Conservation (phyloP, 371 early-diverging fungal species). For the Batkoa obscura region DNA sequence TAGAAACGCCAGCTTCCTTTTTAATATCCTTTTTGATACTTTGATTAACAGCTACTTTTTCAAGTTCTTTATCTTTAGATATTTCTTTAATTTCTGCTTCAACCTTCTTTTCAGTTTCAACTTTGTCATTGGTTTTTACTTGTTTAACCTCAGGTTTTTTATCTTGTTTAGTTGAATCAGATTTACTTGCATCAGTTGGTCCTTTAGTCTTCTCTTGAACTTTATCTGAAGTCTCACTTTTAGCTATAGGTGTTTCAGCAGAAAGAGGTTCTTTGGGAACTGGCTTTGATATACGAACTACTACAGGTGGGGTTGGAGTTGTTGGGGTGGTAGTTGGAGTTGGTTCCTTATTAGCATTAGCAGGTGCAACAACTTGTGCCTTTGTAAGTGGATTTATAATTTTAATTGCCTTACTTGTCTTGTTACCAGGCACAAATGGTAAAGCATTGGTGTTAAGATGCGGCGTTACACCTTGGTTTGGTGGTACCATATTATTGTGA, state of each 20-base stretch:
- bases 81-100: too few relatives aligned
- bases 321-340: conserved; percentile 3
- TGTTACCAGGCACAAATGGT: conserved; percentile 5
- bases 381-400: conserved; percentile 7
- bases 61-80: too few relatives aligned
- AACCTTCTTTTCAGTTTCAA: conserved; percentile 10
- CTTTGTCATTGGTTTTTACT: neutral
- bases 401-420: conserved; percentile 5
- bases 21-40: too few relatives aligned
- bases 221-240: too few relatives aligned
- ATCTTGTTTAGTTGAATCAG: neutral
- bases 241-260: conserved; percentile 4
- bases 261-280: neutral
- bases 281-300: too few relatives aligned
- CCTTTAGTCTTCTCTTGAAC: conserved; percentile 7
- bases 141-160: neutral
- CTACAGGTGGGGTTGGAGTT: too few relatives aligned
- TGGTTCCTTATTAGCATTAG: conserved; percentile 4
- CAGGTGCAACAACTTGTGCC: neutral
- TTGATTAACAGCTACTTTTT: too few relatives aligned
- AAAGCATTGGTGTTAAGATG: conserved; percentile 4
- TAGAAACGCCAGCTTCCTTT: too few relatives aligned
- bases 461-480: neutral
- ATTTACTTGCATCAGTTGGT: neutral
- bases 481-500: neutral